These are phyloP conservation scores for Plasmodium falciparum DNA, from an alignment of 169 alveolate species.

Conservation along the genomic window DNA sequence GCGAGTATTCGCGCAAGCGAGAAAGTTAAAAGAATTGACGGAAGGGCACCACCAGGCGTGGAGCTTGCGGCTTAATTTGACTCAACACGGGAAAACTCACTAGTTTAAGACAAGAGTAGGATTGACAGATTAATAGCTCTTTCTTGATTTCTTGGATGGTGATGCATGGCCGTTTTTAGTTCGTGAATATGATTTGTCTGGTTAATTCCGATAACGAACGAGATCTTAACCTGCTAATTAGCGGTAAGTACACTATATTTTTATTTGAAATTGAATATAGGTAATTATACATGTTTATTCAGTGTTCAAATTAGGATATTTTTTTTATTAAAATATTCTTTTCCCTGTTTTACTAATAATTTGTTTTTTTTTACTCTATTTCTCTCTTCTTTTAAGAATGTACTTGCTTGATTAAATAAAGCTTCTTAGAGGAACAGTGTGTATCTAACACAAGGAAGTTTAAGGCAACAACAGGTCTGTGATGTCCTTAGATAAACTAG, in stretches of 20 bases:
- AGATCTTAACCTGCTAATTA: constrained; percentile 95
- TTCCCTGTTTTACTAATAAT: too few species aligned
- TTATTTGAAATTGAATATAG: constrained; percentile 5
- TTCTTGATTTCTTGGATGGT: constrained; percentile 93
- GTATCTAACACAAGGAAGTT: constrained; percentile 91
- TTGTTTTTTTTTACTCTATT: too few species aligned
- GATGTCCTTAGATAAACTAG: constrained; percentile 94
- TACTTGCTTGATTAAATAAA: too few species aligned
- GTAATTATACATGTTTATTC: not conserved
- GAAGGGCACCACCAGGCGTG: constrained; percentile 96
- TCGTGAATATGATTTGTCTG: constrained; percentile 87
- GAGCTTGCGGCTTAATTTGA: constrained; percentile 95
- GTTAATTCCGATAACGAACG: constrained; percentile 92
- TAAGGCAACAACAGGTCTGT: constrained; percentile 95
- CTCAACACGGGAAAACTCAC: constrained; percentile 94
- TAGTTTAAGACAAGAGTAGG: constrained; percentile 93
- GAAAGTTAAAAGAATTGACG: constrained; percentile 95
- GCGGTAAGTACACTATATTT: constrained; percentile 75
- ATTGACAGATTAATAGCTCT: constrained; percentile 93
- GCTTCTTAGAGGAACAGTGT: constrained; percentile 93
- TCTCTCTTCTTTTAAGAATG: too few species aligned
- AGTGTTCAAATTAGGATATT: too few species aligned
- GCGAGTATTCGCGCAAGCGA: constrained; percentile 97
- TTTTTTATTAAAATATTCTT: too few species aligned
- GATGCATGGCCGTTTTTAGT: constrained; percentile 95